phyloP scores from a whole-genome alignment of 371 early-diverging fungal species.

The Syncephalastrum contaminatum region DNA sequence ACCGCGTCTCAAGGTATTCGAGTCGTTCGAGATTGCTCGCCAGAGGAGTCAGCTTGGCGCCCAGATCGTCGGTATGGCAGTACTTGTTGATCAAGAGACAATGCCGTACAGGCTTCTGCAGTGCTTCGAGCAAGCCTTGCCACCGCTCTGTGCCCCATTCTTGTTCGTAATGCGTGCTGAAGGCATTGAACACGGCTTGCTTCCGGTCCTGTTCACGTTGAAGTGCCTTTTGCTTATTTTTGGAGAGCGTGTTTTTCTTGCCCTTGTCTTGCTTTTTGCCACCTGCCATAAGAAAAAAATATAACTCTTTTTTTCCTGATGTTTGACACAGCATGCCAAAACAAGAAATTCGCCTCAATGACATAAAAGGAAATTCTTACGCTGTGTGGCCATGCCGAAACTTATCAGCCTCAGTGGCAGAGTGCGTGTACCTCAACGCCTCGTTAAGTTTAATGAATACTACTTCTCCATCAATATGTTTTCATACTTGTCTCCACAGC shows the following conservation, averaged over 20 bases:
- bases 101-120: constrained; percentile 45
- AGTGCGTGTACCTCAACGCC: too few species aligned
- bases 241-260: constrained; percentile 30
- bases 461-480: too few species aligned
- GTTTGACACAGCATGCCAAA: too few species aligned
- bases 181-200: constrained; percentile 32
- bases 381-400: too few species aligned
- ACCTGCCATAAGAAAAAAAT: too few species aligned
- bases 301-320: too few species aligned
- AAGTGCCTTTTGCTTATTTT: constrained; percentile 36
- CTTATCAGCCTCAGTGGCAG: too few species aligned
- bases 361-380: too few species aligned
- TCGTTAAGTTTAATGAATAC: too few species aligned
- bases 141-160: constrained; percentile 57
- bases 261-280: constrained; percentile 5
- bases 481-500: too few species aligned
- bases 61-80: constrained; percentile 16
- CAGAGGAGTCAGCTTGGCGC: constrained; percentile 18
- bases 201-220: constrained; percentile 32
- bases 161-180: constrained; percentile 41
- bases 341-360: too few species aligned
- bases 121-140: constrained; percentile 39
- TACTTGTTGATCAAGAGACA: constrained; percentile 56
- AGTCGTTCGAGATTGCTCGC: constrained; percentile 26
- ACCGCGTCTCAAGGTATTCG: constrained; percentile 35